These are phyloP conservation scores for Verticillium longisporum DNA, from an alignment of 2,329 filamentous ascomycete genomes.

Conservation along the genomic window DNA sequence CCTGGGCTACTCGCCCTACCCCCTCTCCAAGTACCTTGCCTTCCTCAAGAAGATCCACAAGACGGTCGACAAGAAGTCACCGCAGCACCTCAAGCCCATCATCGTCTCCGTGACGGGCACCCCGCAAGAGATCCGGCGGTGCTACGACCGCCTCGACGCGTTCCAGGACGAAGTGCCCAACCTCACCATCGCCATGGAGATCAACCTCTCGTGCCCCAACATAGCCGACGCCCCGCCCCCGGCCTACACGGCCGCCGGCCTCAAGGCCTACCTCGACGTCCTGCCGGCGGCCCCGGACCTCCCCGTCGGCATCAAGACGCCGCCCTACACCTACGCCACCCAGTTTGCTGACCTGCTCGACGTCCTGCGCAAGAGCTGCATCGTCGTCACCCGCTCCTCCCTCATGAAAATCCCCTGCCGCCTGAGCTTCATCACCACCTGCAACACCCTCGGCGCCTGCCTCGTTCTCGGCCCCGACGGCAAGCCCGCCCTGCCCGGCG, in stretches of 20 bases:
- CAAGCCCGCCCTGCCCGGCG: slow-evolving; percentile 33
- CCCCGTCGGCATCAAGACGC: slow-evolving; percentile 61
- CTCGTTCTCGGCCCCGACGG: slow-evolving; percentile 42
- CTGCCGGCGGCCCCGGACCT: slow-evolving; percentile 30
- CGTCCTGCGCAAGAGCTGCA: slow-evolving; percentile 31
- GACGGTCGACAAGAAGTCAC: slow-evolving; percentile 11
- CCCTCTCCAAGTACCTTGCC: slow-evolving; percentile 50
- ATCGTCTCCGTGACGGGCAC: slow-evolving; percentile 67
- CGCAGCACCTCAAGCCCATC: slow-evolving; percentile 44
- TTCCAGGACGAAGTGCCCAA: slow-evolving; percentile 26
- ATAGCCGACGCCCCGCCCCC: slow-evolving; percentile 63
- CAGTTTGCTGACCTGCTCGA: slow-evolving; percentile 54
- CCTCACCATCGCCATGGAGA: slow-evolving; percentile 59
- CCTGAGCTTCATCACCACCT: slow-evolving; percentile 64
- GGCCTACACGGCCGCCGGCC: slow-evolving; percentile 50
- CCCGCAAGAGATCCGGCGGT: slow-evolving; percentile 46
- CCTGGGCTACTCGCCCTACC: slow-evolving; percentile 64
- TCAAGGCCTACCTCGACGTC: slow-evolving; percentile 48
- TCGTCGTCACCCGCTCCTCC: slow-evolving; percentile 4
- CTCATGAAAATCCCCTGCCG: slow-evolving; percentile 9
- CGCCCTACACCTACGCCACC: slow-evolving; percentile 65
- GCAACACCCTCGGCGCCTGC: slow-evolving; percentile 65
- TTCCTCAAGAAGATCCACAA: slow-evolving; percentile 42
- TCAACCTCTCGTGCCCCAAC: slow-evolving; percentile 76
- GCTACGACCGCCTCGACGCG: slow-evolving; percentile 43